Evolutionary conservation across 306 rosid genomes (phyloP).

Genomic region (Fragaria vesca): DNA sequence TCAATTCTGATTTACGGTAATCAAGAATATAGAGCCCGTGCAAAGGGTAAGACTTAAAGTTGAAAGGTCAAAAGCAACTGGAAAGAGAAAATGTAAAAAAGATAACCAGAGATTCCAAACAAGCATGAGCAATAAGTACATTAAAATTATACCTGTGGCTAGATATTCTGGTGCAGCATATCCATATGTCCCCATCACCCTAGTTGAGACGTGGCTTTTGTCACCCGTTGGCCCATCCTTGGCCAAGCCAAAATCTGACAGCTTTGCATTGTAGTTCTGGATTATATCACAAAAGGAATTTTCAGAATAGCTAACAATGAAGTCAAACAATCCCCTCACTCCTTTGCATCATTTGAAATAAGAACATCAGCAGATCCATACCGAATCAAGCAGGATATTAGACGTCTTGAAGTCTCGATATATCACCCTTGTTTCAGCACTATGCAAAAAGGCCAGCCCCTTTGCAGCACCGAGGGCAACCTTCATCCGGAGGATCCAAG

Average conservation of each 20-base stretch:
- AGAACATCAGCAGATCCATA: constrained; percentile 11
- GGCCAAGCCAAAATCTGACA: constrained; percentile 55
- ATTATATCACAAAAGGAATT: not conserved
- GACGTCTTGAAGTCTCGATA: constrained; percentile 55
- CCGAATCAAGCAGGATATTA: constrained; percentile 46
- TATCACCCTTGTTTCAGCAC: constrained; percentile 46
- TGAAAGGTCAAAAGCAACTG: not conserved
- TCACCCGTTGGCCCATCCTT: constrained; percentile 59
- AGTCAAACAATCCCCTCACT: not conserved
- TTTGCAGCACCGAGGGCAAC: constrained; percentile 55
- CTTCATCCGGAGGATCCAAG: constrained; percentile 51
- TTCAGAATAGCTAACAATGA: not conserved
- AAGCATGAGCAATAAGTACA: not conserved
- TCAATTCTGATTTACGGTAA: not conserved
- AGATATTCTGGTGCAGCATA: constrained; percentile 59
- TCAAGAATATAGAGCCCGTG: not conserved
- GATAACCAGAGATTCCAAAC: not conserved
- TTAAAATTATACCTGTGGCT: constrained; percentile 40
- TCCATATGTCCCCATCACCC: constrained; percentile 59
- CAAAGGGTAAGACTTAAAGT: not conserved
- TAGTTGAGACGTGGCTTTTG: constrained; percentile 52
- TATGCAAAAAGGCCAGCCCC: constrained; percentile 54
- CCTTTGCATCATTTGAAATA: not conserved
- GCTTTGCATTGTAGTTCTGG: constrained; percentile 51
- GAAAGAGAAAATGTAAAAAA: not conserved